Conservation (phyloP, 257 asterid species). For the Forsythia viridissima region DNA sequence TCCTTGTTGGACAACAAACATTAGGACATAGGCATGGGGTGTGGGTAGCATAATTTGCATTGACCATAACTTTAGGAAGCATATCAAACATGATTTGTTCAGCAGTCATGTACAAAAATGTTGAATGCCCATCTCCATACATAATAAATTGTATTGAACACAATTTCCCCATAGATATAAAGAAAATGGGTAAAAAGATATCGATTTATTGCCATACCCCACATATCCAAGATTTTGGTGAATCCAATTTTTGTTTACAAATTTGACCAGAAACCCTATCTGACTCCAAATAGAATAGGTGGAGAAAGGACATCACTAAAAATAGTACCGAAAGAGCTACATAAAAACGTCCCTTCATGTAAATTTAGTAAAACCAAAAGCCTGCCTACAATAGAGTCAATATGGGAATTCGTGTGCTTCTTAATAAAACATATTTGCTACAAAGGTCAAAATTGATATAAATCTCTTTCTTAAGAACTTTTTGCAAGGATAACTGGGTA, state of each 20-base stretch:
- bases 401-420: neutral
- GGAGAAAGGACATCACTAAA: neutral
- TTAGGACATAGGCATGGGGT: neutral
- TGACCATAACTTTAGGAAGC: neutral
- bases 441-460: neutral
- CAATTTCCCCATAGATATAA: neutral
- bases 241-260: neutral
- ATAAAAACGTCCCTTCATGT: neutral
- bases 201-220: neutral
- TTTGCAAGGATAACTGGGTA: neutral
- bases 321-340: neutral
- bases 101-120: neutral
- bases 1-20: neutral
- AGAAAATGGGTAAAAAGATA: neutral
- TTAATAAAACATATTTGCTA: neutral
- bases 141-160: neutral
- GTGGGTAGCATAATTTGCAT: neutral
- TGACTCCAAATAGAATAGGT: neutral
- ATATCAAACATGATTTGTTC: slow-evolving; percentile 8
- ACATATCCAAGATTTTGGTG: neutral
- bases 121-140: neutral
- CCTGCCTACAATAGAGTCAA: neutral
- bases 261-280: neutral
- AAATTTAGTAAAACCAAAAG: neutral
- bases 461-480: neutral